Evolutionary conservation across 1,284 basidiomycete species (phyloP), one percentile per base, ranked within the genome.

Genomic region (Ustilago cynodontis): DNA sequence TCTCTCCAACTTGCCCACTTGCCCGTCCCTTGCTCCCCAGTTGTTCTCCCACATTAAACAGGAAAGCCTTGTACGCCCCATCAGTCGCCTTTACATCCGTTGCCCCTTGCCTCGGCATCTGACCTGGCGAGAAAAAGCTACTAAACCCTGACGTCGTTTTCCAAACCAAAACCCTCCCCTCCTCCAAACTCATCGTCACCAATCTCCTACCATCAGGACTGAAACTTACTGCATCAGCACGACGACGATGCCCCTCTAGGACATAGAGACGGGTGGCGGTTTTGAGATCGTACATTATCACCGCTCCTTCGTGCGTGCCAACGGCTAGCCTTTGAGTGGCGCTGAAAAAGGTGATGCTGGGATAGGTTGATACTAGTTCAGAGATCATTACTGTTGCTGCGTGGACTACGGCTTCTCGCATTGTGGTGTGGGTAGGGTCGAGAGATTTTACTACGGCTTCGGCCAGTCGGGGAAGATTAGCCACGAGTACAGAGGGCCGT

Each of bases 401-500:
- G 77, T 95, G 93, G 57, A 94, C 88, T 2, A 98, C 92, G 0
- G 93, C 93, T 51, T 97, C 94, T 16, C 97, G 90, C 84, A 93
- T 90, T 13, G 91, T 88, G 0, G 91, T 93, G 11, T 91, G 89
- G 79, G 93, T 95, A 13, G 96, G 97, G 86, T 99, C 96, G 47
- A 99, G 88, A 9, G 94, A 97, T 85, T 95, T 97, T 24, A 99
- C 95, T 1, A 99, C 94, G 1, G 95, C 94, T 85, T 99, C 96
- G 83, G 94, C 92, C 43, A 98, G 88, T 29, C 92, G 90, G 0
- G 96, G 93, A 35, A 99, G 87, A 79, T 93, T 94, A 13, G 93
- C 90, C 77, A 94, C 92, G 50, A 99, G 88, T 13, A 97, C 91
- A 39, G 64, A 61, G 1, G 59, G 68, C 29, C 61, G 56, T 88